phyloP scores from a whole-genome alignment of 2,329 filamentous ascomycete genomes.

The Pseudogymnoascus sp. region DNA sequence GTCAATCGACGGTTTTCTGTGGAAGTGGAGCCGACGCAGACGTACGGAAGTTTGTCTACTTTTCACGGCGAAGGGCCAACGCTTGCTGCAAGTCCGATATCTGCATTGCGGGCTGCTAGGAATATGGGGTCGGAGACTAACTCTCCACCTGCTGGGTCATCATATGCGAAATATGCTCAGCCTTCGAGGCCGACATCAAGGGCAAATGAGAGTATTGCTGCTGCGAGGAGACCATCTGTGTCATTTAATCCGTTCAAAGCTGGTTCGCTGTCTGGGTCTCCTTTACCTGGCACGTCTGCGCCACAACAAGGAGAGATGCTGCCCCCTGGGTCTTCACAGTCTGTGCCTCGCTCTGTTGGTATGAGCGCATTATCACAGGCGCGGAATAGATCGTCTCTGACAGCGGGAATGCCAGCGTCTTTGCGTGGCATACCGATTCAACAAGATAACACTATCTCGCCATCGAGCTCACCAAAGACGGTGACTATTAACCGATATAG shows the following conservation, averaged over 20 bases:
- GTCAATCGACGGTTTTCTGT: constrained; percentile 47
- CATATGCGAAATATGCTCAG: constrained; percentile 34
- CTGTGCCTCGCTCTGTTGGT: constrained; percentile 43
- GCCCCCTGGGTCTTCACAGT: constrained; percentile 50
- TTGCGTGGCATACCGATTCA: constrained; percentile 59
- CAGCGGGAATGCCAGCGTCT: constrained; percentile 68
- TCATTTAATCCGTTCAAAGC: constrained; percentile 97
- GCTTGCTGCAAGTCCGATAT: constrained; percentile 77
- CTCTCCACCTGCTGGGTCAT: constrained; percentile 48
- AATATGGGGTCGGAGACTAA: constrained; percentile 55
- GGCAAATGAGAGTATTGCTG: constrained; percentile 43
- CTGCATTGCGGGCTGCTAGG: constrained; percentile 67
- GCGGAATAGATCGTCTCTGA: constrained; percentile 66
- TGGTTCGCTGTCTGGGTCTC: constrained; percentile 87
- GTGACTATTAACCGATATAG: constrained; percentile 77
- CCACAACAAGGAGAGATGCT: constrained; percentile 24
- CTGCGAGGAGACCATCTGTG: constrained; percentile 68
- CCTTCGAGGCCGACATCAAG: constrained; percentile 31
- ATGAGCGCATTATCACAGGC: constrained; percentile 49
- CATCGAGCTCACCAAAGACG: constrained; percentile 72
- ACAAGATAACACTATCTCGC: constrained; percentile 56
- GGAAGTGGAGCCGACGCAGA: constrained; percentile 61
- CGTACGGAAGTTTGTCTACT: constrained; percentile 84
- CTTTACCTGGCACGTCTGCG: constrained; percentile 39
- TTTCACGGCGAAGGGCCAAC: constrained; percentile 77